Evolutionary conservation across 2,329 filamentous ascomycete species (phyloP).

Genomic region (Colletotrichum nymphaeae): DNA sequence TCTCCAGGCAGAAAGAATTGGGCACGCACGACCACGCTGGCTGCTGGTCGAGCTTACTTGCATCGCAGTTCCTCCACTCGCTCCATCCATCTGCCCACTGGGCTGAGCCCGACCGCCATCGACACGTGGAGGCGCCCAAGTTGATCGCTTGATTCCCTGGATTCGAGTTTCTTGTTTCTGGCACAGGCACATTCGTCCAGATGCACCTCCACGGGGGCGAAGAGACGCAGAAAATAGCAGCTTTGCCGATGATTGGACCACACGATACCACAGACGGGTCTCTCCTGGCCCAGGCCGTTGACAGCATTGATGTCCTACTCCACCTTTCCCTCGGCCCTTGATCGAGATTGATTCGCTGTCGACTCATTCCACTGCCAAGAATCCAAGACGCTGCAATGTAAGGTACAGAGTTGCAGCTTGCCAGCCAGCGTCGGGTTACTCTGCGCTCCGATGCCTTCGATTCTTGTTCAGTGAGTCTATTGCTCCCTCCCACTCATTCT

Average conservation of each 20-base stretch:
- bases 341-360: constrained; percentile 24
- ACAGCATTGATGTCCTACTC: constrained; percentile 1
- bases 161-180: constrained; percentile 1
- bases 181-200: neutral
- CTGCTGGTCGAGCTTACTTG: neutral
- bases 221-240: constrained; percentile 24
- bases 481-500: neutral
- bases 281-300: neutral
- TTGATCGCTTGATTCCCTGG: constrained; percentile 28
- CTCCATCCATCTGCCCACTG: neutral
- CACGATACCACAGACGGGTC: neutral
- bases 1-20: neutral
- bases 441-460: neutral
- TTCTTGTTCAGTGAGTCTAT: neutral
- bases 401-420: neutral
- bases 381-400: neutral
- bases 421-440: neutral
- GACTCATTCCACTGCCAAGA: constrained; percentile 12
- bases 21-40: no score
- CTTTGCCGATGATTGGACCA: constrained; percentile 12
- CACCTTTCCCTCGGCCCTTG: neutral
- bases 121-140: constrained; percentile 33
- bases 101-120: constrained; percentile 21
- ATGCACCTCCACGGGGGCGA: constrained; percentile 16
- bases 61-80: constrained; percentile 18